These are phyloP conservation scores for Tanozyma kutaoensis DNA, from an alignment of 805 yeast species.

Conservation along the genomic window DNA sequence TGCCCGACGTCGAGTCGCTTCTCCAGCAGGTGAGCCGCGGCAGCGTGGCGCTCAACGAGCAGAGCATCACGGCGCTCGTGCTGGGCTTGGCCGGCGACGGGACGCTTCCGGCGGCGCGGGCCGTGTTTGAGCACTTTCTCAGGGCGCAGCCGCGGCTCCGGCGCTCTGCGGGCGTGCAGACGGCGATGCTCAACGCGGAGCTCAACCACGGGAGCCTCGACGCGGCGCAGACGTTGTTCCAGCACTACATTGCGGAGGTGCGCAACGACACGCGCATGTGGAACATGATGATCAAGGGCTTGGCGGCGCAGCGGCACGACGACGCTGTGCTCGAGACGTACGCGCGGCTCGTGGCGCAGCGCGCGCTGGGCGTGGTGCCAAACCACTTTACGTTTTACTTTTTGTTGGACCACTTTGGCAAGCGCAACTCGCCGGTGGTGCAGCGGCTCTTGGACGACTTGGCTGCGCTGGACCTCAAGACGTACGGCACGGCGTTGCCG, in stretches of 20 bases:
- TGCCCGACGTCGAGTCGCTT: slow-evolving; percentile 28
- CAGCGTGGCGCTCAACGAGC: slow-evolving; percentile 19
- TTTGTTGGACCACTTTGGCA: slow-evolving; percentile 25
- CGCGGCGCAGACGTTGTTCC: slow-evolving; percentile 18
- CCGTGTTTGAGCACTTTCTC: slow-evolving; percentile 29
- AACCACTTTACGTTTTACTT: slow-evolving; percentile 37
- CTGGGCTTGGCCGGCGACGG: slow-evolving; percentile 37
- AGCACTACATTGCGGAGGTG: slow-evolving; percentile 19
- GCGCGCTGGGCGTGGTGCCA: slow-evolving; percentile 16
- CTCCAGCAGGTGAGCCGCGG: slow-evolving; percentile 21
- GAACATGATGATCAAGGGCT: slow-evolving; percentile 23
- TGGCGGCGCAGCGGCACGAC: slow-evolving; percentile 13
- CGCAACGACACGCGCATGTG: slow-evolving; percentile 24
- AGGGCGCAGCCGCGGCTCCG: slow-evolving; percentile 11
- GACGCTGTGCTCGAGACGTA: slow-evolving; percentile 30
- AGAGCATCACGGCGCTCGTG: slow-evolving; percentile 34
- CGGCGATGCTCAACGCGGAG: slow-evolving; percentile 36
- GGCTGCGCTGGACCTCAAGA: slow-evolving; percentile 10
- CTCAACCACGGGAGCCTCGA: slow-evolving; percentile 23
- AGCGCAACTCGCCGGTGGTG: slow-evolving; percentile 15
- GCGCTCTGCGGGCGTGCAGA: slow-evolving; percentile 21
- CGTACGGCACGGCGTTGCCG: slow-evolving; percentile 29
- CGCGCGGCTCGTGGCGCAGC: slow-evolving; percentile 14
- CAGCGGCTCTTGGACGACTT: slow-evolving; percentile 27
- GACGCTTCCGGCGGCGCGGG: slow-evolving; percentile 39